Base-by-base conservation (phyloP, 2,329 filamentous ascomycete genomes). In the Dactylellina drechsleri region DNA sequence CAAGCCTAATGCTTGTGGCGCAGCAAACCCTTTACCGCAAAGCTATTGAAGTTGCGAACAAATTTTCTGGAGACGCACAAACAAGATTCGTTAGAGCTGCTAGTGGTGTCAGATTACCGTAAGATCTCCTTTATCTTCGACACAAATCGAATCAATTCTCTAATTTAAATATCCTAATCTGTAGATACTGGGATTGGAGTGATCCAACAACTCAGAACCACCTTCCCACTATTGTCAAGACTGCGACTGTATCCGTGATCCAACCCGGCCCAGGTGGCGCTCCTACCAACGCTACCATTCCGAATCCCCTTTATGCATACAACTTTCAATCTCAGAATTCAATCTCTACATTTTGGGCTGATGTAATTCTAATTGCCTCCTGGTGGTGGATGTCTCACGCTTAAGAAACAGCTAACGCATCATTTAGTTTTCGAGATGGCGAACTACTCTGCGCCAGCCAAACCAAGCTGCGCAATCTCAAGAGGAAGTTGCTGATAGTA, bases 131-230 rank as follows among this genome's bases (percentile, higher is more conserved):
- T 12, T 49, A 16, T 43, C 23, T 23, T 23, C 23, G 23, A 8
- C 2, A 36, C 10, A 10, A 36, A 36, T 36, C 31, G 5, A 10
- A 36, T 36, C 10, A 7, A 36, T 10, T 36, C 31, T 36, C 31
- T 36, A 5, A 36, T 36, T 10, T 36, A 36, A 36, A 7, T 8
- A 2, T 8, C 16, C 40, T 8, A 16, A 18, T 13, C 15, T 20
- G 28, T 49, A 79, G 78, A 26, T 79, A 78, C 54, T 79, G 78
- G 78, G 78, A 79, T 72, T 79, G 78, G 78, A 62, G 77, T 61
- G 59, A 76, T 10, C 68, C 77, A 10, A 45, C 26, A 13, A 77
- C 71, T 4, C 62, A 56, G 40, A 78, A 76, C 13, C 61, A 66
- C 13, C 40, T 79, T 20, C 78, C 78, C 5, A 15, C 67, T 13